Evolutionary conservation across 2,329 filamentous ascomycete genomes (phyloP), one percentile per base, ranked within the genome.

Genomic region (Colletotrichum higginsianum): DNA sequence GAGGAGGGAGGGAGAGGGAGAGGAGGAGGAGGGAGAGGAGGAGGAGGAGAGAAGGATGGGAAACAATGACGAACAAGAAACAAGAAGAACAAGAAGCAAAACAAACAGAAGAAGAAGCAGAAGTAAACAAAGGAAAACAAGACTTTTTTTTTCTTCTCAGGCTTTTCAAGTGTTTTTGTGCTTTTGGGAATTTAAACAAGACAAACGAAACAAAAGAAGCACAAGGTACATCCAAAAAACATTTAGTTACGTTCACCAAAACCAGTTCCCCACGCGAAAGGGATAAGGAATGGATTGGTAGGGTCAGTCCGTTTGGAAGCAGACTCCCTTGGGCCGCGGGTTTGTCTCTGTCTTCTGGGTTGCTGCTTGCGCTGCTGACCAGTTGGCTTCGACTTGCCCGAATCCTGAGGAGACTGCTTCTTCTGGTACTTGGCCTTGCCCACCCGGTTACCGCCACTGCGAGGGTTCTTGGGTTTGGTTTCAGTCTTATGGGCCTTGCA

Each of bases 91-190:
- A 47, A 47, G 11, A 42, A 35, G 8, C 11, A 61, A 61, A 46
- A 61, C 38, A n/a, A 23, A 61, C 23, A 35, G 21, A 49, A 61
- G 23, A 18, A n/a, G 49, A 26, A 26, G 12, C 47, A 21, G 11
- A 8, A 11, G 30, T 8, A 30, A 30, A 30, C 30, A 30, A 61
- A 23, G n/a, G 30, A 66, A 26, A 26, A 13, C 47, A 21, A 18
- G 12, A 11, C 9, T 4, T 64, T 64, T 21, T 46, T 64, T n/a
- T n/a, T 18, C 23, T 30, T 46, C 13, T 47, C 44, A 21, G 46
- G 46, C 49, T 63, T 63, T 50, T 26, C n/a, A 44, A 21, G 11
- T 64, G 44, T 64, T 64, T 64, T 64, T n/a, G n/a, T 40, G 61
- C 16, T 61, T 50, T 61, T 30, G 18, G n/a, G 30, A 15, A 13